phyloP scores from a whole-genome alignment of 805 yeast genomes.

The Lipomyces orientalis region DNA sequence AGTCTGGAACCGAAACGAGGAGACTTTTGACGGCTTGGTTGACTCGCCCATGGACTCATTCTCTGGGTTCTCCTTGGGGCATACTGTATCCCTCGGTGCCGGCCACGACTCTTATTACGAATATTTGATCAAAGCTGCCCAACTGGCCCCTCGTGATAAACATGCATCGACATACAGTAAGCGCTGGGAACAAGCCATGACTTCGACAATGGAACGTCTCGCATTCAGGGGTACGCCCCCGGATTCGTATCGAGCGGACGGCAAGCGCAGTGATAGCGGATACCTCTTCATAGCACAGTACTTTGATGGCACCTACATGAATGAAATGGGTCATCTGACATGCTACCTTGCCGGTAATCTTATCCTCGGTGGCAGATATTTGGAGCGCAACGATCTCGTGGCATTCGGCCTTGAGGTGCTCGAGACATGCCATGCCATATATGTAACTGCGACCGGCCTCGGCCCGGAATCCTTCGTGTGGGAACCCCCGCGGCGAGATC shows the following conservation, averaged over 20 bases:
- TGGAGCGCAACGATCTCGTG: constrained; percentile 25
- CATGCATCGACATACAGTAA: constrained; percentile 21
- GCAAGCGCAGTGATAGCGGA: constrained; percentile 19
- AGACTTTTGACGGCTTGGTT: constrained; percentile 32
- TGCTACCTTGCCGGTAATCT: constrained; percentile 35
- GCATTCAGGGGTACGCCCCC: constrained; percentile 28
- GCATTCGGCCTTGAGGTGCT: constrained; percentile 28
- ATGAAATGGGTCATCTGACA: constrained; percentile 37
- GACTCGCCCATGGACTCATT: constrained; percentile 31
- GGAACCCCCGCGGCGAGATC: constrained; percentile 20
- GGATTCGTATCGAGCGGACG: constrained; percentile 23
- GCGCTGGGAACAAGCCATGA: constrained; percentile 35
- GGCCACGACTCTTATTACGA: constrained; percentile 36
- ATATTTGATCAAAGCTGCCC: constrained; percentile 35
- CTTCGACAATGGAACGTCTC: constrained; percentile 16
- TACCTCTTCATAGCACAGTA: constrained; percentile 27
- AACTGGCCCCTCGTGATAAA: constrained; percentile 27
- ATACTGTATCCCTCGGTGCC: constrained; percentile 29
- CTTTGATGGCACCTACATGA: constrained; percentile 23
- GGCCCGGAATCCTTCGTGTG: constrained; percentile 35
- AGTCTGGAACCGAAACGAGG: constrained; percentile 27
- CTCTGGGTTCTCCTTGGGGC: constrained; percentile 26
- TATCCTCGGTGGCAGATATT: constrained; percentile 32
- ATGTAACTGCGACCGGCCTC: constrained; percentile 30
- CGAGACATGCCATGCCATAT: constrained; percentile 34